Evolutionary conservation across 2,329 filamentous ascomycete species (phyloP), one percentile per base, ranked within the genome.

Genomic region (Alternaria consortialis): DNA sequence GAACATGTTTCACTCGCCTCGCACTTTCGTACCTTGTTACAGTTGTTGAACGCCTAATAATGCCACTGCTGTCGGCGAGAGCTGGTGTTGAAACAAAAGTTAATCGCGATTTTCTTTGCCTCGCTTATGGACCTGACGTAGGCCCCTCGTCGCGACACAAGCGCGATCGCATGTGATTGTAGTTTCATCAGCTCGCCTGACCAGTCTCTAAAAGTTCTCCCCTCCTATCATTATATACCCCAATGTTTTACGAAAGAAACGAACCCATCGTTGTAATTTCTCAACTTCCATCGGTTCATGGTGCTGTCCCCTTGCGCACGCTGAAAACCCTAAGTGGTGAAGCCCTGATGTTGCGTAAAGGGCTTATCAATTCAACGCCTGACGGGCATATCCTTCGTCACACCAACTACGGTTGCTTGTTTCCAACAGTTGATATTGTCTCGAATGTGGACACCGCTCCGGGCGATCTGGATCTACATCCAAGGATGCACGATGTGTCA

Each of bases 401-500:
- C 46, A 11, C 25, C 31, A 2, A 32, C 27, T 3, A 32, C 27
- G 51, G 39, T 17, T 34, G 27, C 29, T 31, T 53, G 29, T 31
- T 53, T 42, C 51, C 39, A 36, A 15, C 20, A 15, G 23, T 37
- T 34, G 31, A 32, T 34, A 12, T 27, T 50, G 31, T 12, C 39
- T 15, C 20, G 39, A 8, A 15, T 42, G 39, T 25, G 39, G 39
- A 42, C 39, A 42, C 39, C 6, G 46, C 13, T 50, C 32, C 5
- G 20, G 46, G 46, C 32, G 31, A 50, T 50, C 31, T 36, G 31
- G 46, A 48, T 48, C 46, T 48, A 31, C 31, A 25, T 34, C 15
- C 29, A 48, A 36, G 31, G 46, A n/a, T 48, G 31, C 31, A 34
- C 31, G 17, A 36, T 48, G 46, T 48, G 46, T 48, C 46, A 48